phyloP scores from a whole-genome alignment of 2,329 filamentous ascomycete species.

The Apiospora pterosperma region DNA sequence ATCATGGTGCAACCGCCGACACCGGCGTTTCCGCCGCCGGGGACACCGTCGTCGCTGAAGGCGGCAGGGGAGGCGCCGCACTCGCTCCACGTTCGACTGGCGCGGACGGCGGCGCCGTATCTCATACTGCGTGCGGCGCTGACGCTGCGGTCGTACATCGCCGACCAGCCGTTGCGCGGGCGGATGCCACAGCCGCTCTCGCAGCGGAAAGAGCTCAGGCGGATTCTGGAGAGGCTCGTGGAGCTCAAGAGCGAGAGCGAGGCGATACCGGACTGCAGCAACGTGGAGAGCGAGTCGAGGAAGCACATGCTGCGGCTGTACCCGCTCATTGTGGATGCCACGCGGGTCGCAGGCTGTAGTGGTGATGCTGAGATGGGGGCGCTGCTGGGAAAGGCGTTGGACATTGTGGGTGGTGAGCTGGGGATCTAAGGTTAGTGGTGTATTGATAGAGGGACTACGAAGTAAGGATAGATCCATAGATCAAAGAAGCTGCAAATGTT shows the following conservation, averaged over 20 bases:
- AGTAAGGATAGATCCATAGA: no score
- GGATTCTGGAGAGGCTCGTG: slow-evolving; percentile 65
- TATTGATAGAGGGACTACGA: no score
- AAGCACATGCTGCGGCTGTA: slow-evolving; percentile 82
- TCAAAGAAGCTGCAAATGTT: no score
- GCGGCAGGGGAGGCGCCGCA: slow-evolving; percentile 24
- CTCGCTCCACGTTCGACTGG: slow-evolving; percentile 55
- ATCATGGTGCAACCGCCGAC: slow-evolving; percentile 42
- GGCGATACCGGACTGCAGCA: slow-evolving; percentile 58
- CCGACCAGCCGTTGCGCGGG: slow-evolving; percentile 86
- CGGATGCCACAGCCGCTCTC: slow-evolving; percentile 83
- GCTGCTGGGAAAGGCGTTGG: slow-evolving; percentile 57
- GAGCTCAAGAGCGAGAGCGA: slow-evolving; percentile 65
- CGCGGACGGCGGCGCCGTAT: slow-evolving; percentile 73
- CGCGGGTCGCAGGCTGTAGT: slow-evolving; percentile 51
- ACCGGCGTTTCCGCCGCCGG: slow-evolving; percentile 33
- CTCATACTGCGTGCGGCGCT: slow-evolving; percentile 79
- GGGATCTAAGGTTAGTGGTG: slow-evolving; percentile 27
- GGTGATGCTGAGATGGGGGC: slow-evolving; percentile 59
- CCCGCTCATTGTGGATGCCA: slow-evolving; percentile 67
- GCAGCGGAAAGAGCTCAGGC: slow-evolving; percentile 74
- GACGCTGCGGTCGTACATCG: slow-evolving; percentile 78
- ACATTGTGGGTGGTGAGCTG: slow-evolving; percentile 58
- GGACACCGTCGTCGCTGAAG: slow-evolving; percentile 14
- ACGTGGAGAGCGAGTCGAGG: slow-evolving; percentile 54